phyloP scores from a whole-genome alignment of 768 basidiomycete genomes.

The Candolleomyces eurysporus region DNA sequence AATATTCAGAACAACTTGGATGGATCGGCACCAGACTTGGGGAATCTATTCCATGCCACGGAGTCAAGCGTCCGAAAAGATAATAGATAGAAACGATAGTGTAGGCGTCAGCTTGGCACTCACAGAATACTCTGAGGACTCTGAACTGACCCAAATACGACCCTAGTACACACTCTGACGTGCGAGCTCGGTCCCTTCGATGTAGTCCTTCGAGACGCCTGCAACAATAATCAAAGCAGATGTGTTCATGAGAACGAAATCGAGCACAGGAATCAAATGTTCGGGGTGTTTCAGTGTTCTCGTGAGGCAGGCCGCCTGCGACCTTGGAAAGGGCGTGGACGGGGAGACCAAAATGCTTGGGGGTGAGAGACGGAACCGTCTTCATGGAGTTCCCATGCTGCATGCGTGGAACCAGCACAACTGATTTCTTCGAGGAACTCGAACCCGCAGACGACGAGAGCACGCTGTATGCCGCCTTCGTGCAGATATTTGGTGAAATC shows the following conservation, averaged over 20 bases:
- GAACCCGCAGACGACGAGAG: slow-evolving; percentile 89
- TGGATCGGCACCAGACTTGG: too few relatives aligned
- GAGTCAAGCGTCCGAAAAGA: too few relatives aligned
- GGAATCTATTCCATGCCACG: too few relatives aligned
- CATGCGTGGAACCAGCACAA: slow-evolving; percentile 85
- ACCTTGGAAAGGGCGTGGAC: slow-evolving; percentile 71
- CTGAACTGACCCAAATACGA: slow-evolving; percentile 59
- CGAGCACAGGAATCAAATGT: slow-evolving; percentile 59
- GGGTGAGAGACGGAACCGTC: slow-evolving; percentile 67
- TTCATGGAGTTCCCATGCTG: slow-evolving; percentile 77
- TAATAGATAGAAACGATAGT: too few relatives aligned
- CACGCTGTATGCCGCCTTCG: slow-evolving; percentile 75
- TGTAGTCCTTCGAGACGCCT: slow-evolving; percentile 66
- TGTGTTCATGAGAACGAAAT: slow-evolving; percentile 91
- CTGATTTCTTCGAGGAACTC: slow-evolving; percentile 95
- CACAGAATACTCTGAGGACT: too few relatives aligned
- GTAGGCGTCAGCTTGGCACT: too few relatives aligned
- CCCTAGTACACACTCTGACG: slow-evolving; percentile 57
- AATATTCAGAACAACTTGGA: too few relatives aligned
- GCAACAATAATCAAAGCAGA: slow-evolving; percentile 86
- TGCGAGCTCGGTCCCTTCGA: slow-evolving; percentile 71
- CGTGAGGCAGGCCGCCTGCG: slow-evolving; percentile 66
- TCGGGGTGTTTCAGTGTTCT: slow-evolving; percentile 77
- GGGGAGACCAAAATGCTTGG: slow-evolving; percentile 74
- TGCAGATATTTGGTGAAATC: slow-evolving; percentile 76